Conservation (phyloP, 176 grass and related monocot species). For the Saccharum officinarum region DNA sequence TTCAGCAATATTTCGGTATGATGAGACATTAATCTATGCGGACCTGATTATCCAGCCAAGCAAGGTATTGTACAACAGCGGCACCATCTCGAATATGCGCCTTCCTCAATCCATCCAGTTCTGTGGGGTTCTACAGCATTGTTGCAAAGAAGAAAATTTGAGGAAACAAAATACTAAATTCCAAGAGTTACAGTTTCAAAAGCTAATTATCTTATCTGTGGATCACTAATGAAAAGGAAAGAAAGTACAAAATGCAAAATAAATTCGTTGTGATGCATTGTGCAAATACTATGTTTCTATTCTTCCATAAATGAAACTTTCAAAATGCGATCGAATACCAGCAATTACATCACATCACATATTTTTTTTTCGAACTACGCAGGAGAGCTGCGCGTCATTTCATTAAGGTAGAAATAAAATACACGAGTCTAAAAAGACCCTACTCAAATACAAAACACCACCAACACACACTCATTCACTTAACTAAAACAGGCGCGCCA, state of each 20-base stretch:
- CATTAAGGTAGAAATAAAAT: too few species aligned
- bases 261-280: background rate
- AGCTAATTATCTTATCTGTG: background rate
- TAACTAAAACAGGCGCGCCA: too few species aligned
- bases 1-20: background rate
- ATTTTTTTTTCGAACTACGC: too few species aligned
- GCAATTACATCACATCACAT: background rate
- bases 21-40: constrained; percentile 36
- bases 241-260: constrained; percentile 19
- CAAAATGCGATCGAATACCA: background rate
- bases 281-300: background rate
- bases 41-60: constrained; percentile 95
- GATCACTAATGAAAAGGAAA: constrained; percentile 2
- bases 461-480: too few species aligned
- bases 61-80: constrained; percentile 86
- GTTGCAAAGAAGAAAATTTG: constrained; percentile 37
- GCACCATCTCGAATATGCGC: constrained; percentile 94
- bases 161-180: constrained; percentile 1
- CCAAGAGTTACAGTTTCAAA: background rate
- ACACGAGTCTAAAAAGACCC: too few species aligned
- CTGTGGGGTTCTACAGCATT: constrained; percentile 66
- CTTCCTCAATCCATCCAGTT: constrained; percentile 90
- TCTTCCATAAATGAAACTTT: background rate
- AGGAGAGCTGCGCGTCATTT: too few species aligned
- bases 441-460: too few species aligned